A percentile compares a stretch with the other conserved stretches of the same genome.
phyloP scores from a whole-genome alignment of 2,329 filamentous ascomycete species.

The Alternaria rosae region DNA sequence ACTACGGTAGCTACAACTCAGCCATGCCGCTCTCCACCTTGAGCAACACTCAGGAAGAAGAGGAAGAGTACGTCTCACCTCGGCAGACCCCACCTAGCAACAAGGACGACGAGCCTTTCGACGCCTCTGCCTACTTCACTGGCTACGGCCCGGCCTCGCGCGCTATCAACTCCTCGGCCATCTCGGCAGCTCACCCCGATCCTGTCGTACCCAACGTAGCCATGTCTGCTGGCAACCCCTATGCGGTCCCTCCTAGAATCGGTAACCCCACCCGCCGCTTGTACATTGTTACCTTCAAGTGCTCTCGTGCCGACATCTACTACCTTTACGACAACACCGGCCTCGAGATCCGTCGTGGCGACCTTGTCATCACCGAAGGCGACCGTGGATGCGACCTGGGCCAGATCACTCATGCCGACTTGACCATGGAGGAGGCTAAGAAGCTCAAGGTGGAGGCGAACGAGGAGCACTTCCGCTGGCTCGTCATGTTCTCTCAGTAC shows the following conservation, averaged over 20 bases:
- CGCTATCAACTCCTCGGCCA: constrained; percentile 46
- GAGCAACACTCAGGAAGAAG: constrained; percentile 43
- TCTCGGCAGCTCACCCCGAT: constrained; percentile 47
- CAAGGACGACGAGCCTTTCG: constrained; percentile 66
- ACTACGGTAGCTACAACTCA: constrained; percentile 38
- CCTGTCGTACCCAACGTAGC: constrained; percentile 35
- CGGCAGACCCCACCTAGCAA: constrained; percentile 49
- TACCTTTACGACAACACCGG: constrained; percentile 97
- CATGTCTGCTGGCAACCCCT: constrained; percentile 40
- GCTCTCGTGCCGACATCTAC: constrained; percentile 91
- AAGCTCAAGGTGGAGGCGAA: constrained; percentile 89
- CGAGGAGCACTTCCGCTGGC: constrained; percentile 96
- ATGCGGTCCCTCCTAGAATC: constrained; percentile 41
- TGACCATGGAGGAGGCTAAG: constrained; percentile 87
- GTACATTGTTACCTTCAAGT: constrained; percentile 96
- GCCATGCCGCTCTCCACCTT: constrained; percentile 35
- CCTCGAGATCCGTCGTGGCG: constrained; percentile 85
- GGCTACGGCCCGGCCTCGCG: constrained; percentile 47
- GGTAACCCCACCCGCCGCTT: constrained; percentile 55
- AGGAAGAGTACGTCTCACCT: constrained; percentile 36
- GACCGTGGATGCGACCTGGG: constrained; percentile 96
- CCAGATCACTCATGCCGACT: constrained; percentile 86
- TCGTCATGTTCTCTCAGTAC: constrained; percentile 94
- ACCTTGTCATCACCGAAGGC: constrained; percentile 96
- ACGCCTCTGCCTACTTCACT: constrained; percentile 48